Percentiles rank a stretch among this genome's conserved stretches.
These are phyloP conservation scores for Chlorella sp. DNA, from an alignment of 139 green algal genomes.

Conservation along the genomic window DNA sequence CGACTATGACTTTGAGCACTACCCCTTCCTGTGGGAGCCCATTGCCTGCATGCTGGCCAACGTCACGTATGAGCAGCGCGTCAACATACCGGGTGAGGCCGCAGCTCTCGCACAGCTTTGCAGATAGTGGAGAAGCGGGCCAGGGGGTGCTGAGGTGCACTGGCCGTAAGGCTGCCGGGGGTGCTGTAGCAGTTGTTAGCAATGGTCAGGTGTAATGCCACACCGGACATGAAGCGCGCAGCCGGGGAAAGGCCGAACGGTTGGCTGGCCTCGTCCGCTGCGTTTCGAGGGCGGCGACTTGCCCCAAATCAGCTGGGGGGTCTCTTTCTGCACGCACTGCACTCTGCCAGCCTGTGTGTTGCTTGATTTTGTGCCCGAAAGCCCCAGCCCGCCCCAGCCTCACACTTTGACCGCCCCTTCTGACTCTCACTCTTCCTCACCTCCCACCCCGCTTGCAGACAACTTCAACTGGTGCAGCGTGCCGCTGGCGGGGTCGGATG, in stretches of 20 bases:
- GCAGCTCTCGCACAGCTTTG: background rate
- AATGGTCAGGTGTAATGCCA: no score
- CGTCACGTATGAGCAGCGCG: conserved; percentile 34
- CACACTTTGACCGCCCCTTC: background rate
- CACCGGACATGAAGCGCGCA: no score
- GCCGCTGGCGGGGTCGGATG: conserved; percentile 40
- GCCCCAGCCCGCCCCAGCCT: background rate
- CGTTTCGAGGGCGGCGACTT: no score
- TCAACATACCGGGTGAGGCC: conserved; percentile 11
- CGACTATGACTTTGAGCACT: conserved; percentile 35
- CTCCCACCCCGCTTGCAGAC: conserved; percentile 1
- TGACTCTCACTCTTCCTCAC: background rate
- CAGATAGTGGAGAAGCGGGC: background rate
- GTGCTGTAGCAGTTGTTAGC: background rate
- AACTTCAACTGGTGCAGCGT: conserved; percentile 47
- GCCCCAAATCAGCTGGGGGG: background rate
- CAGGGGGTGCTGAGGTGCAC: background rate
- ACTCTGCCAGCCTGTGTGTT: background rate
- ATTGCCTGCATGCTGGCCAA: conserved; percentile 46
- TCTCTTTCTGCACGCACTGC: background rate
- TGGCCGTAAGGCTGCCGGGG: no score
- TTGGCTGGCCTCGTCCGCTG: no score
- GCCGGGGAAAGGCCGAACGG: no score
- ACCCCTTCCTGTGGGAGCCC: conserved; percentile 37
- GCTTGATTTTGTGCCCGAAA: background rate